Evolutionary conservation across 2,329 filamentous ascomycete genomes (phyloP).

Genomic region (Calonectria leucothoes): DNA sequence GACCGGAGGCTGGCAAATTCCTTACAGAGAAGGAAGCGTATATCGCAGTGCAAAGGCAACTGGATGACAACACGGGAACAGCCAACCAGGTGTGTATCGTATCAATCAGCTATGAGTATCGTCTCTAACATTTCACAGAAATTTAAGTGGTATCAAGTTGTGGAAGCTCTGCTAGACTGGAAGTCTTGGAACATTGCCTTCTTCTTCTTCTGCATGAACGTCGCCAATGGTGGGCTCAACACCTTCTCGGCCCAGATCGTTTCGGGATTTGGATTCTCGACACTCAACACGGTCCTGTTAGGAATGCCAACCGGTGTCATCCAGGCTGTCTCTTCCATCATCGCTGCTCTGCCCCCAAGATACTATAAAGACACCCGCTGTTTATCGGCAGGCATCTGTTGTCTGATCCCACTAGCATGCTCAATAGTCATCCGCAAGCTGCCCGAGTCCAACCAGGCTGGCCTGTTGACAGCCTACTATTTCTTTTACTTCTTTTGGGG

Average conservation of each 20-base stretch:
- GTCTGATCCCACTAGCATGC: not conserved
- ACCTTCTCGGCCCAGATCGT: conserved; percentile 24
- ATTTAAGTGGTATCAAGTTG: conserved; percentile 56
- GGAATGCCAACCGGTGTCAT: conserved; percentile 23
- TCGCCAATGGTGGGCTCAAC: conserved; percentile 63
- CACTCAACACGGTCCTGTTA: not conserved
- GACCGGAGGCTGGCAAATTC: conserved; percentile 41
- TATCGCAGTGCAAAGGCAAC: conserved; percentile 45
- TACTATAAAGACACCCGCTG: conserved; percentile 17
- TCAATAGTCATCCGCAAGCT: not conserved
- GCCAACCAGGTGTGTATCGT: conserved; percentile 36
- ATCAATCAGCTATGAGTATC: not conserved
- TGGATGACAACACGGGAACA: conserved; percentile 50
- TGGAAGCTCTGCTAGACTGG: conserved; percentile 61
- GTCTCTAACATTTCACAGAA: not conserved
- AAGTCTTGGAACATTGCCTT: conserved; percentile 66
- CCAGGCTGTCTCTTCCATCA: conserved; percentile 16
- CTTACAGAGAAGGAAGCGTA: conserved; percentile 43
- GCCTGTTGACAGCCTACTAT: conserved; percentile 34
- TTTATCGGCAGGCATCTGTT: not conserved
- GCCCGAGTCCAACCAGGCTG: conserved; percentile 48
- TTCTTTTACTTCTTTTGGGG: conserved; percentile 44
- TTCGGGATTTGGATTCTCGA: conserved; percentile 12
- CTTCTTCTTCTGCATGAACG: conserved; percentile 61
- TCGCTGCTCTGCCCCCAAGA: not conserved